Evolutionary conservation across 2,329 filamentous ascomycete species (phyloP).

Genomic region (Neurospora sp.): DNA sequence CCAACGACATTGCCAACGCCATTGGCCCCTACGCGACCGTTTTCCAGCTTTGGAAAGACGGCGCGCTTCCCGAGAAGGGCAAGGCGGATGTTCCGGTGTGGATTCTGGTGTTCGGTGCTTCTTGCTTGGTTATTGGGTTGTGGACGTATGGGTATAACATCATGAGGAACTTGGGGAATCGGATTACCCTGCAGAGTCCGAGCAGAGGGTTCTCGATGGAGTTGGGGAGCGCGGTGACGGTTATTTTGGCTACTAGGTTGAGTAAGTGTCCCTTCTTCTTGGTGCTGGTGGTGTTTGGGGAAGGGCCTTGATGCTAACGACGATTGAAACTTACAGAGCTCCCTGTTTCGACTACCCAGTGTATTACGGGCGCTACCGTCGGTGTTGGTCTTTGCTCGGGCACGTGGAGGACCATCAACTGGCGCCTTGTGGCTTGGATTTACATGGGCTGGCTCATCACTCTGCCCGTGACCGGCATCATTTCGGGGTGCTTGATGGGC

Average conservation of each 20-base stretch:
- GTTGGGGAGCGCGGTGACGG: constrained; percentile 50
- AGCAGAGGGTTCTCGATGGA: constrained; percentile 47
- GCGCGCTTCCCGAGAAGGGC: constrained; percentile 27
- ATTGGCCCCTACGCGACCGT: constrained; percentile 55
- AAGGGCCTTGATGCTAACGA: background rate
- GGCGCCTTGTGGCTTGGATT: constrained; percentile 51
- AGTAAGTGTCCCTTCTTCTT: constrained; percentile 23
- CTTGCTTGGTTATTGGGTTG: constrained; percentile 38
- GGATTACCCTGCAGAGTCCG: constrained; percentile 47
- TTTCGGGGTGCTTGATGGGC: constrained; percentile 52
- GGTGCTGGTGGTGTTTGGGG: background rate
- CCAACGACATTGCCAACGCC: constrained; percentile 56
- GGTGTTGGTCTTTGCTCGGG: constrained; percentile 54
- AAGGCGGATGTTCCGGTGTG: constrained; percentile 47
- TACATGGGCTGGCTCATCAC: constrained; percentile 50
- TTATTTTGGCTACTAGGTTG: constrained; percentile 54
- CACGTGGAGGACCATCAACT: constrained; percentile 50
- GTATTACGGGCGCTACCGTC: constrained; percentile 52
- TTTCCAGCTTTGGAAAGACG: constrained; percentile 48
- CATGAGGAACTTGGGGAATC: constrained; percentile 49
- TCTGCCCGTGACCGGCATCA: constrained; percentile 44
- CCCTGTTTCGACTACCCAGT: constrained; percentile 56
- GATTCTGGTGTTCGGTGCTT: constrained; percentile 37
- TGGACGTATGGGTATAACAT: constrained; percentile 56
- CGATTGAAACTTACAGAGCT: constrained; percentile 29